Percentiles rank a stretch among this genome's conserved stretches.
Conservation (phyloP, 495 filamentous ascomycete genomes). For the Trichoderma orchidacearum region DNA sequence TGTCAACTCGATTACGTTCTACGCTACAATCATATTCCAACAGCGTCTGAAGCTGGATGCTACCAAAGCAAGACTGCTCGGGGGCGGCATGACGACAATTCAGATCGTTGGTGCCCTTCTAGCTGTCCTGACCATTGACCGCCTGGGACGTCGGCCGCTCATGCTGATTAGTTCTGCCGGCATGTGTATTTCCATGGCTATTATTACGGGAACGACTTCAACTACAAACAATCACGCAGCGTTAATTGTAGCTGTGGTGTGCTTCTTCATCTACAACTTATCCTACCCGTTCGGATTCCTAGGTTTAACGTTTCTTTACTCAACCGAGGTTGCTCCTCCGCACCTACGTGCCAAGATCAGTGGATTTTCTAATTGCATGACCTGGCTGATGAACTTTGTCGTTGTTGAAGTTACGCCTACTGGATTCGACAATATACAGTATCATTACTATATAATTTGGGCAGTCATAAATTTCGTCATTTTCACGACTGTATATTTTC, state of each 20-base stretch:
- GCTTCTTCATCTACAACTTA: slow-evolving; percentile 38
- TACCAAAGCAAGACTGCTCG: slow-evolving; percentile 22
- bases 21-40: slow-evolving; percentile 45
- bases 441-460: slow-evolving; percentile 36
- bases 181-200: slow-evolving; percentile 24
- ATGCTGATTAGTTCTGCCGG: slow-evolving; percentile 39
- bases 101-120: slow-evolving; percentile 37
- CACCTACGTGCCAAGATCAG: no score
- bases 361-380: no score
- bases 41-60: slow-evolving; percentile 37
- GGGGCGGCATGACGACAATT: slow-evolving; percentile 31
- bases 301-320: no score
- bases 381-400: slow-evolving; percentile 25
- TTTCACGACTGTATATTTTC: background rate
- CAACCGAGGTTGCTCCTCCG: no score
- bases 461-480: slow-evolving; percentile 11
- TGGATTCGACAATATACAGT: slow-evolving; percentile 30
- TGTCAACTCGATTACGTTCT: slow-evolving; percentile 47
- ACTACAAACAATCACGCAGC: slow-evolving; percentile 14
- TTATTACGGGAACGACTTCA: slow-evolving; percentile 26
- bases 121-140: slow-evolving; percentile 39
- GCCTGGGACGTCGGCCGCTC: slow-evolving; percentile 37
- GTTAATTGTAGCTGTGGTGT: slow-evolving; percentile 27
- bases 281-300: no score
- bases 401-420: slow-evolving; percentile 31